Base-by-base conservation (phyloP, 306 rosid genomes). In the Purshia tridentata region DNA sequence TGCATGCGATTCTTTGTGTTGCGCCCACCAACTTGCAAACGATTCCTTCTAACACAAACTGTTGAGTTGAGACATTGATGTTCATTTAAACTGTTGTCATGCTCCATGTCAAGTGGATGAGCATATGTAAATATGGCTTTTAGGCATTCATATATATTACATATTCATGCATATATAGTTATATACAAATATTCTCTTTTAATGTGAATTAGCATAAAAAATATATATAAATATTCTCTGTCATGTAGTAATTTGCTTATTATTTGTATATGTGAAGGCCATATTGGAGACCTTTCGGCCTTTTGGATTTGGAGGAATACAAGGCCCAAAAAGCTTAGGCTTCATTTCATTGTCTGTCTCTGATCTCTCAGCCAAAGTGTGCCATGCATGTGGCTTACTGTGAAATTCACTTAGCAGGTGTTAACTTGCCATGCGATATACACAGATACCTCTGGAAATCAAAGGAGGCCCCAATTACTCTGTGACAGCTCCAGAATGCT, bases 11-110 rank as follows among this genome's bases (percentile, higher is more conserved):
- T 83, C 88, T 86, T 78, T 59, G 70, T 52, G 84, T 77, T 84
- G 84, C 82, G 63, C 60, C 87, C 91, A 87, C 85, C 88, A 84
- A 83, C 84, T 84, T 88, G 91, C 51, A 60, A 7, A 63, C 19
- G 88, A 89, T 91, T 89, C 96, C 84, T 69, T 80, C 78, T 65
- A 80, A 41, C 77, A 75, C 77, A 35, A 78, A 56, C 35, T 29
- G 35, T 29, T 29, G 35, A 29, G 15, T 29, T 39, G n/a, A 52
- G 35, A 45, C n/a, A 67, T 51, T 9, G 2, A 29, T 0, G 35
- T 39, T 68, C 50, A 69, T 69, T 20, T 8, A 44, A 23, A 57
- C 65, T 56, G 54, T 22, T 20, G 1, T n/a, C 52, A 65, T 47
- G 75, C 45, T 70, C 37, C 75, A 20, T 29, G 35, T 29, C 48